A percentile compares a stretch with the other conserved stretches of the same genome.
These are phyloP conservation scores for Corchorus capsularis DNA, from an alignment of 345 rosid species.

Conservation along the genomic window DNA sequence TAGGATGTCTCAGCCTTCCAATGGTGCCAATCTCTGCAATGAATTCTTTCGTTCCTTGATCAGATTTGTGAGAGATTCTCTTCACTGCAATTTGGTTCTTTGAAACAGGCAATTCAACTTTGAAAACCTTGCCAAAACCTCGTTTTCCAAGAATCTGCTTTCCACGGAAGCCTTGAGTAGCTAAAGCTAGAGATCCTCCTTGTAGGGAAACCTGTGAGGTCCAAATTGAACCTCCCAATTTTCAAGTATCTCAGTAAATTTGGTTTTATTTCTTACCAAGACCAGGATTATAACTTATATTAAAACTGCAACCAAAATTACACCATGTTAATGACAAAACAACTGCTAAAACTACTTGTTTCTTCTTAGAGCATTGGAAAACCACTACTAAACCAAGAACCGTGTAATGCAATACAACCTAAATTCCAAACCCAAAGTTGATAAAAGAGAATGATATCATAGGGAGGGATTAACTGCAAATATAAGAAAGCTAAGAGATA, in stretches of 20 bases:
- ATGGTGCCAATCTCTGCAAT: conserved; percentile 52
- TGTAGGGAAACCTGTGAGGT: conserved; percentile 59
- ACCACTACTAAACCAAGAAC: no score
- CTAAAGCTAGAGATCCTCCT: conserved; percentile 49
- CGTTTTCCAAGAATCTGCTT: conserved; percentile 61
- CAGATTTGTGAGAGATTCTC: conserved; percentile 49
- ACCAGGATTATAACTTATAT: conserved; percentile 22
- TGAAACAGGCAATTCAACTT: conserved; percentile 43
- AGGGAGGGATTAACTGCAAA: no score
- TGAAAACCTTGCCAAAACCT: conserved; percentile 62
- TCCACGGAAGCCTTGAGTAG: conserved; percentile 58
- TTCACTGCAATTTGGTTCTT: conserved; percentile 55
- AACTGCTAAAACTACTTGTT: no score
- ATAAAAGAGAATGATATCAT: no score
- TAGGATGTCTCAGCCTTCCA: no score
- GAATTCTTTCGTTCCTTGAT: conserved; percentile 58
- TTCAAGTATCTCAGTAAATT: conserved; percentile 38
- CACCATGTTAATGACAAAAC: not conserved
- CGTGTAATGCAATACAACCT: no score
- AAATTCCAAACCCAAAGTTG: no score
- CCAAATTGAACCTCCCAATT: conserved; percentile 65
- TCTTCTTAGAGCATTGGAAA: no score
- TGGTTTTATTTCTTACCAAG: conserved; percentile 13
- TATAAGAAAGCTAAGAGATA: no score
- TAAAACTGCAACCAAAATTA: conserved; percentile 33